Evolutionary conservation across 1,139 yeast genomes (phyloP), one percentile per base, ranked within the genome.

Genomic region (Kurtzmaniella quercitrusa): DNA sequence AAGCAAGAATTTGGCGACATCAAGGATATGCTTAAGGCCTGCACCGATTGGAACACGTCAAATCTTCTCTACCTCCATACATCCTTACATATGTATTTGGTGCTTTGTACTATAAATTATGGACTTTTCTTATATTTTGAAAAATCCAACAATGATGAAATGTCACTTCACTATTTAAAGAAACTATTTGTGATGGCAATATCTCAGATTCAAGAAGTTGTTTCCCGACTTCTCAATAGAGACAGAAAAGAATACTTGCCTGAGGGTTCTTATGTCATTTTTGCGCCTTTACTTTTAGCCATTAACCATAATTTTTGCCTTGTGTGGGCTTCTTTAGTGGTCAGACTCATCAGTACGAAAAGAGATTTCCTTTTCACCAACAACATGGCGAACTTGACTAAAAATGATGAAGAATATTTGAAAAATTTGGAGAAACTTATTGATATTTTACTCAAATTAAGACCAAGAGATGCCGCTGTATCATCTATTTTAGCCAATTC

Each of bases 201-300:
- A 3, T 16, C 34, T 3, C 37, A 40, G 33, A 36, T 40, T 2
- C 28, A 22, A 15, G 34, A 39, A 6, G 33, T 23, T 4, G 17
- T 42, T 12, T 35, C 40, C 2, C 38, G 32, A 11, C 12, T 42
- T 2, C 30, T 42, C n/a, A 39, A 42, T 34, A 39, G 37, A 32
- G 37, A 34, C n/a, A 19, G 22, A 5, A 14, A 18, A 19, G 20
- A 18, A 17, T 34, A n/a, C 20, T 16, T 40, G 11, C 20, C 34
- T 39, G 15, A 22, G 18, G 32, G 33, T 15, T 14, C 36, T 22
- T 15, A 22, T 11, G 12, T 39, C 3, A 30, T 42, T n/a, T 20
- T 42, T 21, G 32, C 40, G 14, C 43, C 43, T 9, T n/a, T 22
- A 12, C n/a, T 42, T 5, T 28, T 22, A 11, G 23, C 32, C 6